Percentiles rank a stretch among this genome's conserved stretches.
Evolutionary conservation across 192 early-diverging fungal species (phyloP).

Genomic region (Coemansia reversa): DNA sequence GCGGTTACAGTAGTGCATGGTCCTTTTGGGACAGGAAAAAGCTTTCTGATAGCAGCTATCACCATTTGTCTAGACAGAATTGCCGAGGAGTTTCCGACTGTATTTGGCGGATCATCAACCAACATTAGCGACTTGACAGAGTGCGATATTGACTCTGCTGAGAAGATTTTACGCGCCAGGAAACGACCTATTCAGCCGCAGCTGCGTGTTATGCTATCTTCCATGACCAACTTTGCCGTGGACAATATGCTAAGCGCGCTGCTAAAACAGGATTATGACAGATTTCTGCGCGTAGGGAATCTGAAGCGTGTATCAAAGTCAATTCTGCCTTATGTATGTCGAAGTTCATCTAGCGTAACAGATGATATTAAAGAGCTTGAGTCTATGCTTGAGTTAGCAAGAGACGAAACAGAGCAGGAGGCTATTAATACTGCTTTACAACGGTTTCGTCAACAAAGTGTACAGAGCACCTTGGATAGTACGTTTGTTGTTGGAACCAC

Average conservation of each 20-base stretch:
- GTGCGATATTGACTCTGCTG: conserved; percentile 3
- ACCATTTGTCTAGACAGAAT: conserved; percentile 61
- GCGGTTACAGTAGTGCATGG: conserved; percentile 50
- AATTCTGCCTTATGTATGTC: conserved; percentile 64
- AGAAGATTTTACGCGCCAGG: background rate
- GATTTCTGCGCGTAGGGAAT: conserved; percentile 71
- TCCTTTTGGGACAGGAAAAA: conserved; percentile 75
- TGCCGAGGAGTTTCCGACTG: conserved; percentile 41
- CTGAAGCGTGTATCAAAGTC: conserved; percentile 65
- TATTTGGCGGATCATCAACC: conserved; percentile 20
- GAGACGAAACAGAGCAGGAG: conserved; percentile 53
- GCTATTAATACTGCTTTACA: conserved; percentile 30
- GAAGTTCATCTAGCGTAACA: conserved; percentile 26
- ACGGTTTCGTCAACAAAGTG: conserved; percentile 49
- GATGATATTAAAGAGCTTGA: conserved; percentile 79
- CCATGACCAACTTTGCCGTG: conserved; percentile 79
- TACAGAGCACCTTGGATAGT: conserved; percentile 28
- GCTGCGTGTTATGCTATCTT: conserved; percentile 60
- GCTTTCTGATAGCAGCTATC: conserved; percentile 64
- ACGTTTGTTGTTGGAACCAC: conserved; percentile 71
- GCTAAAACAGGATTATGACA: conserved; percentile 61
- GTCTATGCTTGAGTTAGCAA: conserved; percentile 64
- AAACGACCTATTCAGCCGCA: conserved; percentile 26
- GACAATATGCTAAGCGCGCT: conserved; percentile 69
- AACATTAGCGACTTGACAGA: background rate